Conservation (phyloP, 352 stramenopile species). For the Pythium coloratum region DNA sequence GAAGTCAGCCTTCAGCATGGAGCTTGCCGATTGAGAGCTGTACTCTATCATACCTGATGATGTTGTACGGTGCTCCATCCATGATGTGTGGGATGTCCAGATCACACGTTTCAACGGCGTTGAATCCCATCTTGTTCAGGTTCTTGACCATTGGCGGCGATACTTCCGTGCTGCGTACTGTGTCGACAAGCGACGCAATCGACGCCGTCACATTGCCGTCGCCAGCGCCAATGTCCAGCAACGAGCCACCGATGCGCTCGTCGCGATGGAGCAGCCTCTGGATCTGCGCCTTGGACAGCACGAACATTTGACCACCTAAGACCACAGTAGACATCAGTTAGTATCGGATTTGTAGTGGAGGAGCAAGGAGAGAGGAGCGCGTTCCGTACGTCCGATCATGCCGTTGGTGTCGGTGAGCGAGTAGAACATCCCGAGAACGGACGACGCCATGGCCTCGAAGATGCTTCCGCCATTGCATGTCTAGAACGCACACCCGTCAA, state of each 20-base stretch:
- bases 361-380: not conserved
- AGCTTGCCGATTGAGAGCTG: not conserved
- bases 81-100: constrained; percentile 68
- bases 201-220: constrained; percentile 83
- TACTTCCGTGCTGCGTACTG: constrained; percentile 73
- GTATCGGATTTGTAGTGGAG: not conserved
- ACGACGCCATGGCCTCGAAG: constrained; percentile 66
- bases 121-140: constrained; percentile 75
- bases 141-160: constrained; percentile 79
- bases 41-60: constrained; percentile 61
- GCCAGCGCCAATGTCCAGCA: constrained; percentile 83
- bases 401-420: constrained; percentile 82
- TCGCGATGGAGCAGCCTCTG: constrained; percentile 60
- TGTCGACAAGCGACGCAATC: constrained; percentile 72
- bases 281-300: constrained; percentile 74
- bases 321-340: not conserved
- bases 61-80: constrained; percentile 65
- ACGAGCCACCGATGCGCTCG: constrained; percentile 39
- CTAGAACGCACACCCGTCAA: constrained; percentile 28
- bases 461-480: constrained; percentile 74
- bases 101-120: constrained; percentile 72
- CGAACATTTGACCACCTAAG: constrained; percentile 86
- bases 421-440: constrained; percentile 75
- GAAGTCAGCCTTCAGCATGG: not conserved
- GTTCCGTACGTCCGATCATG: constrained; percentile 67